A percentile compares a stretch with the other conserved stretches of the same genome.
Conservation (phyloP, 306 rosid genomes). For the Acacia crassicarpa region DNA sequence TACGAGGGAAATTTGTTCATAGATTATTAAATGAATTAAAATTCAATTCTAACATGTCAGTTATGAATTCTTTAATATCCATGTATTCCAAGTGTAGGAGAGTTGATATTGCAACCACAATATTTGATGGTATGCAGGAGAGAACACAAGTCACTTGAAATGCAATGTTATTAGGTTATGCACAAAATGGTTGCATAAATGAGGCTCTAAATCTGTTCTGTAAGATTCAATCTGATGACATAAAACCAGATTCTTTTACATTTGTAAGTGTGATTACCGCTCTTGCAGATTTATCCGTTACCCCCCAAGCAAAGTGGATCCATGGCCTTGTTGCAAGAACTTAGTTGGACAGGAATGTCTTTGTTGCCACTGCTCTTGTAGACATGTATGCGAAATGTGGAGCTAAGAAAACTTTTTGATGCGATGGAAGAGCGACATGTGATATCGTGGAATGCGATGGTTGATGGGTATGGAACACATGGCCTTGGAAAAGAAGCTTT, state of each 20-base stretch:
- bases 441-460: constrained; percentile 90
- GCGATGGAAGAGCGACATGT: constrained; percentile 79
- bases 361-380: constrained; percentile 77
- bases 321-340: constrained; percentile 77
- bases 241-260: constrained; percentile 80
- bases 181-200: constrained; percentile 67
- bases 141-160: constrained; percentile 87
- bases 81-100: constrained; percentile 88
- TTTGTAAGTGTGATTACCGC: constrained; percentile 85
- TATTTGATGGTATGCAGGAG: constrained; percentile 51
- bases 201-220: constrained; percentile 69
- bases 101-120: constrained; percentile 68
- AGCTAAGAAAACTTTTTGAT: constrained; percentile 69
- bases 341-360: constrained; percentile 65
- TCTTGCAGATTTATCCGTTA: constrained; percentile 77
- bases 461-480: constrained; percentile 89
- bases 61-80: constrained; percentile 85
- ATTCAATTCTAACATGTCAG: constrained; percentile 55
- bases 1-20: constrained; percentile 62
- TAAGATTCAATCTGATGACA: constrained; percentile 56
- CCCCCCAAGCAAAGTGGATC: constrained; percentile 91
- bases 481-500: constrained; percentile 72
- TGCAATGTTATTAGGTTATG: constrained; percentile 87
- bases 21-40: constrained; percentile 49
- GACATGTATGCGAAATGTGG: constrained; percentile 90